Evolutionary conservation across 192 early-diverging fungal species (phyloP).

Genomic region (Rhizophagus sp.): DNA sequence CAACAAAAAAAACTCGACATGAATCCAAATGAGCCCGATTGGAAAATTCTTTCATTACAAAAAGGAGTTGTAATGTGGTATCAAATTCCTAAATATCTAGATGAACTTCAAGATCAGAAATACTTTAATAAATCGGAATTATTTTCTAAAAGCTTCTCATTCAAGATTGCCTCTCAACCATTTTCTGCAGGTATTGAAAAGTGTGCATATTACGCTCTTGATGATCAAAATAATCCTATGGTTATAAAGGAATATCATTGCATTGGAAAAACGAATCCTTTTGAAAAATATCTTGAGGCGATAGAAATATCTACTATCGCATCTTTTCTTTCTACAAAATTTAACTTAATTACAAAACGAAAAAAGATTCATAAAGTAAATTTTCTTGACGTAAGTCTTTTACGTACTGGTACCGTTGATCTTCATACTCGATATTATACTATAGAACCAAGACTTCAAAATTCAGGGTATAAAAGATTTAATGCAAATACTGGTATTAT

Average conservation of each 20-base stretch:
- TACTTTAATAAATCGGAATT: conserved; percentile 9
- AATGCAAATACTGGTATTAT: too few species aligned
- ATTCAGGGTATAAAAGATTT: conserved; percentile 3
- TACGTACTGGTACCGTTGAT: too few species aligned
- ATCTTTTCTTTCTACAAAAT: too few species aligned
- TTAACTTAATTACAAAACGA: too few species aligned
- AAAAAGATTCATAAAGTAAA: too few species aligned
- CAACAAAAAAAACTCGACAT: conserved; percentile 2
- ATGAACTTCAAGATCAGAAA: background rate
- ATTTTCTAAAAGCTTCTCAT: background rate
- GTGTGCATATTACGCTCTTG: conserved; percentile 24
- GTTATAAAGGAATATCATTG: conserved; percentile 6
- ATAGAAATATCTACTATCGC: too few species aligned
- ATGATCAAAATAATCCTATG: background rate
- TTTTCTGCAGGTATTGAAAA: conserved; percentile 20
- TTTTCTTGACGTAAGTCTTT: too few species aligned
- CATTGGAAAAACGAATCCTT: too few species aligned
- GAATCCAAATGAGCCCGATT: conserved; percentile 5
- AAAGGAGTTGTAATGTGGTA: background rate
- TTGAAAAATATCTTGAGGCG: too few species aligned
- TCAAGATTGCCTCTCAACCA: conserved; percentile 22
- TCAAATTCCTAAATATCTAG: background rate
- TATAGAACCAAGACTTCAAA: background rate
- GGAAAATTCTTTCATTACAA: background rate
- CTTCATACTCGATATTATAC: too few species aligned